Evolutionary conservation across 371 early-diverging fungal genomes (phyloP).

Genomic region (Blakeslea trispora): DNA sequence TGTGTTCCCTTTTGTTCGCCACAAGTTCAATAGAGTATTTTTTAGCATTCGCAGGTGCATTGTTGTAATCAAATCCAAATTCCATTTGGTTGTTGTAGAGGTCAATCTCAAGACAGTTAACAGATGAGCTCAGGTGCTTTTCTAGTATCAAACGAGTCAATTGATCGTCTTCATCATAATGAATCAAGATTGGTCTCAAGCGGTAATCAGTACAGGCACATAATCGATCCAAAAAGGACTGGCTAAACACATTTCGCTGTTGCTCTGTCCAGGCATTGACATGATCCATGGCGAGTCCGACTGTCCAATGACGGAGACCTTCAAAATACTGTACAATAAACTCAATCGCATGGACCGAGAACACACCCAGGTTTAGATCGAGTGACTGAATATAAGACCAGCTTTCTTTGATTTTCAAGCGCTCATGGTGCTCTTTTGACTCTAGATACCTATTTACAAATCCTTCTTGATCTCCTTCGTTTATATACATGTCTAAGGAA

Average conservation of each 20-base stretch:
- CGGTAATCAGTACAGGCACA: background rate
- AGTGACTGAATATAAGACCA: background rate
- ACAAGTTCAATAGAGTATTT: constrained; percentile 7
- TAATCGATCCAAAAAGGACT: constrained; percentile 1
- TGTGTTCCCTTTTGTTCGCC: background rate
- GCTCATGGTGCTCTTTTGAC: background rate
- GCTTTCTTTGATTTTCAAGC: background rate
- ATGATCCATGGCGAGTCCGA: background rate
- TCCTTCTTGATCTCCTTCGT: constrained; percentile 3
- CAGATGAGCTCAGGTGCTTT: background rate
- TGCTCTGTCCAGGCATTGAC: constrained; percentile 4
- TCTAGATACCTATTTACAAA: background rate
- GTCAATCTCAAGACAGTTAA: background rate
- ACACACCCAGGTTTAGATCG: constrained; percentile 1
- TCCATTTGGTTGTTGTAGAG: constrained; percentile 7
- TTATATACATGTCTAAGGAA: constrained; percentile 3
- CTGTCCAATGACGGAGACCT: background rate
- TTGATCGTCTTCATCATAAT: constrained; percentile 10
- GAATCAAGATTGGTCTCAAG: background rate
- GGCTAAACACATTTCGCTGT: background rate
- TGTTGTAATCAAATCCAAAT: constrained; percentile 11
- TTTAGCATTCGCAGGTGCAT: constrained; percentile 4
- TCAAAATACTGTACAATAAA: constrained; percentile 4
- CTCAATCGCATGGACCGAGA: constrained; percentile 5
- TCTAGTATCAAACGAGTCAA: background rate